Percentiles rank a stretch among this genome's conserved stretches.
phyloP scores from a whole-genome alignment of 1,139 yeast genomes.

The Magnusiomyces fungicola region DNA sequence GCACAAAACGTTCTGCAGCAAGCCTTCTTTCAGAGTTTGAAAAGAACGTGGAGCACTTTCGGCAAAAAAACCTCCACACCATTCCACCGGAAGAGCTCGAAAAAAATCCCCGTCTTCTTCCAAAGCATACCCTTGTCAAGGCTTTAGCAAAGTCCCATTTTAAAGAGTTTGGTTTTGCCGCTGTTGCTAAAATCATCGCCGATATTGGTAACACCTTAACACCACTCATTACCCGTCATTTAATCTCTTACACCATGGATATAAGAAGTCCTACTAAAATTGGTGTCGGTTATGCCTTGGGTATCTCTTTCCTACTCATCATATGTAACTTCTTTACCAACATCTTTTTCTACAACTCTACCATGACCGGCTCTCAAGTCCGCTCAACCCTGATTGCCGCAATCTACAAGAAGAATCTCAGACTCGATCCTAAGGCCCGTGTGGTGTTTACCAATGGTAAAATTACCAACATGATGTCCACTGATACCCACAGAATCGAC shows the following conservation, averaged over 20 bases:
- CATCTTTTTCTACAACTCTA: constrained; percentile 55
- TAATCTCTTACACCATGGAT: constrained; percentile 41
- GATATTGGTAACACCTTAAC: constrained; percentile 47
- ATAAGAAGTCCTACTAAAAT: constrained; percentile 31
- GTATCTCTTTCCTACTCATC: constrained; percentile 42
- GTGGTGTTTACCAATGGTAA: constrained; percentile 57
- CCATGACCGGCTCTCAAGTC: constrained; percentile 60
- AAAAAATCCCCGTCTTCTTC: constrained; percentile 29
- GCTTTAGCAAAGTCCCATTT: constrained; percentile 54
- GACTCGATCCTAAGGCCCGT: constrained; percentile 51
- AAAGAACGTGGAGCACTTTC: constrained; percentile 34
- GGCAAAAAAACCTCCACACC: neutral
- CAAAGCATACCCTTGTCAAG: constrained; percentile 36
- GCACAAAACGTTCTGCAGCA: constrained; percentile 45
- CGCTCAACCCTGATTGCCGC: constrained; percentile 63
- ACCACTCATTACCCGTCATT: constrained; percentile 44
- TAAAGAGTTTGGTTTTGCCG: constrained; percentile 42
- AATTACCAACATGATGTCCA: constrained; percentile 66
- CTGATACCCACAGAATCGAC: constrained; percentile 75
- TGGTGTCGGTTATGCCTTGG: constrained; percentile 59
- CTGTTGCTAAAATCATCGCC: constrained; percentile 39
- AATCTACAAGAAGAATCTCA: constrained; percentile 57
- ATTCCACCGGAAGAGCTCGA: constrained; percentile 17
- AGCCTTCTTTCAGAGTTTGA: constrained; percentile 37
- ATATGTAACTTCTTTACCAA: constrained; percentile 48